A percentile compares a stretch with the other conserved stretches of the same genome.
These are phyloP conservation scores for Amyloporia xantha DNA, from an alignment of 768 basidiomycete species.

Conservation along the genomic window DNA sequence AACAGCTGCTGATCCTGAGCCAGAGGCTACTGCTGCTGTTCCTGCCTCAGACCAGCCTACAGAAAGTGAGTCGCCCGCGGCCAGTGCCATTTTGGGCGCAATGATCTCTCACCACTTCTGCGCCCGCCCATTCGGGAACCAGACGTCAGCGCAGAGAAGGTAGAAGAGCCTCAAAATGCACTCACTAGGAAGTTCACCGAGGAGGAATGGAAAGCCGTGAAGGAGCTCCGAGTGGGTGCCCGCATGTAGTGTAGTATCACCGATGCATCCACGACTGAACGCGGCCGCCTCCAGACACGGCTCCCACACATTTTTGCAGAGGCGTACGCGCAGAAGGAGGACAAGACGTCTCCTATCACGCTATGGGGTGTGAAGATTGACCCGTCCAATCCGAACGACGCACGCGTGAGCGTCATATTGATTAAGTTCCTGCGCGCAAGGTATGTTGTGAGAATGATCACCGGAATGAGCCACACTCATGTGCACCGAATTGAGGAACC, in stretches of 20 bases:
- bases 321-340: slow-evolving; percentile 56
- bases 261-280: neutral
- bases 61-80: neutral
- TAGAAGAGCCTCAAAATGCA: slow-evolving; percentile 56
- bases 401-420: slow-evolving; percentile 65
- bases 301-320: slow-evolving; percentile 50
- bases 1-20: neutral
- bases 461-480: neutral
- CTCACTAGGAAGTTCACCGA: slow-evolving; percentile 65
- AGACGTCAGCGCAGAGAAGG: slow-evolving; percentile 9
- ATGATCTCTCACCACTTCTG: neutral
- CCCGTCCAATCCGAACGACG: slow-evolving; percentile 47
- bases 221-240: slow-evolving; percentile 54
- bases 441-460: slow-evolving; percentile 26
- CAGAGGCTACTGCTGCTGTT: slow-evolving; percentile 1
- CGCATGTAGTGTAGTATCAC: neutral
- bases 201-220: slow-evolving; percentile 66
- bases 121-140: neutral
- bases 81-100: no score
- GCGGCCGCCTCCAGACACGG: slow-evolving; percentile 15
- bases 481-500: slow-evolving; percentile 32
- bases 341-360: slow-evolving; percentile 41
- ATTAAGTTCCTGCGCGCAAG: slow-evolving; percentile 80
- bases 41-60: neutral
- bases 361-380: slow-evolving; percentile 73